Evolutionary conservation across 768 basidiomycete species (phyloP).

Genomic region (Mycena kentingensis): DNA sequence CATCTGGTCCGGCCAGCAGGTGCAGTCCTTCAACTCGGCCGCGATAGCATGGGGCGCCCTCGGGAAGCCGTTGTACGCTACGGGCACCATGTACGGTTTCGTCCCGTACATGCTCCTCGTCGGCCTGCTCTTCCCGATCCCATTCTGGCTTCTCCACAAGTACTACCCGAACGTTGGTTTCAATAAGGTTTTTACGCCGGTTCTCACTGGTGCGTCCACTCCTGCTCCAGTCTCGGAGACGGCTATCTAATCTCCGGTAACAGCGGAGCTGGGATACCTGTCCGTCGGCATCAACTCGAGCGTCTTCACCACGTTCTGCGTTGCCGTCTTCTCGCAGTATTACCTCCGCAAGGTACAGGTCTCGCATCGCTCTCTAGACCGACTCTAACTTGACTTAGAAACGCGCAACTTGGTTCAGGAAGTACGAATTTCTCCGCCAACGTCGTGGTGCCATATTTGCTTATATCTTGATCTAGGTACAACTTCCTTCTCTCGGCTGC

Average conservation of each 20-base stretch:
- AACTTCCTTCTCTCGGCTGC: slow-evolving; percentile 25
- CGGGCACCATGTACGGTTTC: slow-evolving; percentile 49
- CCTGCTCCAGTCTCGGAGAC: slow-evolving; percentile 18
- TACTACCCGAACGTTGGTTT: slow-evolving; percentile 48
- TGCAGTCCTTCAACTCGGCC: slow-evolving; percentile 51
- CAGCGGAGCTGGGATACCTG: slow-evolving; percentile 25
- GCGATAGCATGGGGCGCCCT: slow-evolving; percentile 61
- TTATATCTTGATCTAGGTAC: not conserved
- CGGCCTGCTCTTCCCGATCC: slow-evolving; percentile 52
- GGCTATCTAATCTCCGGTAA: slow-evolving; percentile 21
- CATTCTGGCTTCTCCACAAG: slow-evolving; percentile 51
- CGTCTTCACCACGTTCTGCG: slow-evolving; percentile 23
- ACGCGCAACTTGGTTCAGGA: slow-evolving; percentile 37
- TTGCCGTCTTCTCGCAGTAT: slow-evolving; percentile 39
- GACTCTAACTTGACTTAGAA: slow-evolving; percentile 13
- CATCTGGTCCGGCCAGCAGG: slow-evolving; percentile 59
- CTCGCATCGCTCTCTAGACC: not conserved
- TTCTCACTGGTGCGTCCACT: slow-evolving; percentile 36
- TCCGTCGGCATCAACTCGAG: slow-evolving; percentile 45
- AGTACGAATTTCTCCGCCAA: slow-evolving; percentile 31
- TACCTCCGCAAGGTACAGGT: slow-evolving; percentile 34
- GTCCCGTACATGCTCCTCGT: slow-evolving; percentile 47
- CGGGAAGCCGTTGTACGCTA: slow-evolving; percentile 46
- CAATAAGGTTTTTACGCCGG: slow-evolving; percentile 45
- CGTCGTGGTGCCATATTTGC: not conserved